Evolutionary conservation across 257 asterid species (phyloP).

Genomic region (Craterostigma plantagineum): DNA sequence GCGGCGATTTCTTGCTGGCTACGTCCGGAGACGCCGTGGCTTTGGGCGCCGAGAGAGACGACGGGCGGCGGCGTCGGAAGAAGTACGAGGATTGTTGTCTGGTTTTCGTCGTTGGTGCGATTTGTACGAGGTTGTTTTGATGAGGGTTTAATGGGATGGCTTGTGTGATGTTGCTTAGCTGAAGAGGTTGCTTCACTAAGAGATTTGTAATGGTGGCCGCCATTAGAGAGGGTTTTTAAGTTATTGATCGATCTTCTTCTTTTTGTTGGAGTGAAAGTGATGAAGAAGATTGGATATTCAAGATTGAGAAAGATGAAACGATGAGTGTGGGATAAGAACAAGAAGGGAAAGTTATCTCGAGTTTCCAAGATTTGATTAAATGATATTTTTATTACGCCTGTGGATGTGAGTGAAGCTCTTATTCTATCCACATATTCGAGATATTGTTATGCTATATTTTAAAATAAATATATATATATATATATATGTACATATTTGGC

Average conservation of each 20-base stretch:
- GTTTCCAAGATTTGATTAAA: conserved; percentile 1
- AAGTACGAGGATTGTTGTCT: background rate
- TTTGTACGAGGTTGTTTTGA: conserved; percentile 6
- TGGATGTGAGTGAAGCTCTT: conserved; percentile 6
- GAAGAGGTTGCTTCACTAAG: conserved; percentile 35
- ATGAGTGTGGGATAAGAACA: background rate
- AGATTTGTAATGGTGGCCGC: conserved; percentile 51
- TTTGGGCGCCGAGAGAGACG: conserved; percentile 7
- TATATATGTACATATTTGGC: too few relatives aligned
- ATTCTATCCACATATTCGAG: conserved; percentile 15
- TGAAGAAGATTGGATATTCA: background rate
- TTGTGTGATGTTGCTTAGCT: conserved; percentile 29
- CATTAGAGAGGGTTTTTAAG: conserved; percentile 13
- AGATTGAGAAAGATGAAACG: background rate
- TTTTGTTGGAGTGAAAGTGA: too few relatives aligned
- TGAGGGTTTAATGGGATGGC: conserved; percentile 12
- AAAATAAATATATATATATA: too few relatives aligned
- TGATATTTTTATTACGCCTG: conserved; percentile 7
- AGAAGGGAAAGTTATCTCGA: too few relatives aligned
- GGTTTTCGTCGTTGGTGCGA: too few relatives aligned
- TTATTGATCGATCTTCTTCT: background rate
- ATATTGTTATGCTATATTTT: background rate
- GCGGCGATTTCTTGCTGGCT: conserved; percentile 13
- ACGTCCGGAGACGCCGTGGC: conserved; percentile 42
- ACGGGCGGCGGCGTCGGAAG: conserved; percentile 1